Conservation (phyloP, 345 rosid genomes). For the Mercurialis annua region DNA sequence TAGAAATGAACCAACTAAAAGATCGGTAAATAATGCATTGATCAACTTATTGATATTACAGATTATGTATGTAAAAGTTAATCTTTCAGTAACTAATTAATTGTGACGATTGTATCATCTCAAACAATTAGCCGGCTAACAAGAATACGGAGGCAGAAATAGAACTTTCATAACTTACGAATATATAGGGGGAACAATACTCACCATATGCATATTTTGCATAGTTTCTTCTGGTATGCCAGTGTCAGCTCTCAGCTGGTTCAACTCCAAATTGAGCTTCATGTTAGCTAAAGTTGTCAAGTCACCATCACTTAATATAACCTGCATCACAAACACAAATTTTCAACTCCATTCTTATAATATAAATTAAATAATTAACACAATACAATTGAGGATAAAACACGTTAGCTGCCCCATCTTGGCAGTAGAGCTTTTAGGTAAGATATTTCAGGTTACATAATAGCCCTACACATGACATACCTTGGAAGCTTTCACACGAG, state of each 20-base stretch:
- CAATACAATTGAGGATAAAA: background rate
- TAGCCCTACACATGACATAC: slow-evolving; percentile 27
- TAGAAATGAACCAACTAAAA: no score
- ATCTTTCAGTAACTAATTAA: no score
- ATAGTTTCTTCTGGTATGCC: slow-evolving; percentile 19
- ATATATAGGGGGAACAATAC: slow-evolving; percentile 8
- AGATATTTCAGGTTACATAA: background rate
- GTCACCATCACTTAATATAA: slow-evolving; percentile 72
- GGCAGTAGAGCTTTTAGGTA: background rate
- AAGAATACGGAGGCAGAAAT: slow-evolving; percentile 10
- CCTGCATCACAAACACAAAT: slow-evolving; percentile 39
- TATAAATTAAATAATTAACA: background rate
- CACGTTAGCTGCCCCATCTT: background rate
- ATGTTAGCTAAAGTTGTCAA: slow-evolving; percentile 66
- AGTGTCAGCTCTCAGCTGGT: slow-evolving; percentile 32
- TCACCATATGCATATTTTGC: slow-evolving; percentile 40
- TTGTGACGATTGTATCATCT: no score
- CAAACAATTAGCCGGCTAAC: background rate
- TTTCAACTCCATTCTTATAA: slow-evolving; percentile 2
- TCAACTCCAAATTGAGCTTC: slow-evolving; percentile 63
- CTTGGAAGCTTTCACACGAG: slow-evolving; percentile 72
- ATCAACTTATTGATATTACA: background rate
- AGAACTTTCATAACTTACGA: slow-evolving; percentile 1
- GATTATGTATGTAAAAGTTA: background rate
- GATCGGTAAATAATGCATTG: background rate